A percentile compares a stretch with the other conserved stretches of the same genome.
Conservation (phyloP, 2,329 filamentous ascomycete genomes). For the Colletotrichum cordylinicola region DNA sequence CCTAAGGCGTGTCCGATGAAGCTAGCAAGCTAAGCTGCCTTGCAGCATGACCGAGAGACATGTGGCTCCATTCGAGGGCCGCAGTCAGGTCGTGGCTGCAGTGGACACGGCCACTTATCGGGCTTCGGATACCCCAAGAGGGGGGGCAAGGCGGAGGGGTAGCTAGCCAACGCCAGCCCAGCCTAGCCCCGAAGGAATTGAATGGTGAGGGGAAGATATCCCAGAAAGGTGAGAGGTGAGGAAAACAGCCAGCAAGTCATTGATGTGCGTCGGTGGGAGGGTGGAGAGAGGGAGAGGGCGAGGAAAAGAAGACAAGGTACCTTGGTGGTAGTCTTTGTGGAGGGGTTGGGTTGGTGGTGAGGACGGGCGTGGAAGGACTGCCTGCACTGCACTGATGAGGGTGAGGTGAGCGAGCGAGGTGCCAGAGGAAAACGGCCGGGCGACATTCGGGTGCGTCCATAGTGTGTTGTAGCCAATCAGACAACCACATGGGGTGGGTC, state of each 20-base stretch:
- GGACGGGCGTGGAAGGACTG: not conserved
- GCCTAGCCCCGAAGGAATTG: not conserved
- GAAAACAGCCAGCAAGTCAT: not conserved
- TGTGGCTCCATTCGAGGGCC: constrained; percentile 24
- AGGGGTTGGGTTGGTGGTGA: not conserved
- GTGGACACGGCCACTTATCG: constrained; percentile 3
- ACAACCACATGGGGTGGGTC: not conserved
- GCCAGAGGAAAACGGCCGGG: not conserved
- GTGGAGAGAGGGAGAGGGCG: not conserved
- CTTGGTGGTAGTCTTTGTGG: not conserved
- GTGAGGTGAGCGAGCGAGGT: no score
- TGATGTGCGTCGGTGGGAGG: not conserved
- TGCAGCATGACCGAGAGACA: constrained; percentile 21
- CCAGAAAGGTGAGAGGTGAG: not conserved
- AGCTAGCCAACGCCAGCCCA: not conserved
- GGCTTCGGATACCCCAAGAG: not conserved
- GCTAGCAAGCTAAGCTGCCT: constrained; percentile 17
- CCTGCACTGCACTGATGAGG: no score
- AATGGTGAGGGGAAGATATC: not conserved
- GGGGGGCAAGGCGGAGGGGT: constrained; percentile 10
- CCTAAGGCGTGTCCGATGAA: constrained; percentile 16
- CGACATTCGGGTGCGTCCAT: not conserved
- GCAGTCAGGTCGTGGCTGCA: constrained; percentile 16
- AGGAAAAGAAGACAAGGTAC: not conserved
- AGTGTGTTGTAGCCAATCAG: not conserved